Percentiles rank a stretch among this genome's conserved stretches.
Evolutionary conservation across 306 rosid genomes (phyloP).

Genomic region (Mucuna pruriens): DNA sequence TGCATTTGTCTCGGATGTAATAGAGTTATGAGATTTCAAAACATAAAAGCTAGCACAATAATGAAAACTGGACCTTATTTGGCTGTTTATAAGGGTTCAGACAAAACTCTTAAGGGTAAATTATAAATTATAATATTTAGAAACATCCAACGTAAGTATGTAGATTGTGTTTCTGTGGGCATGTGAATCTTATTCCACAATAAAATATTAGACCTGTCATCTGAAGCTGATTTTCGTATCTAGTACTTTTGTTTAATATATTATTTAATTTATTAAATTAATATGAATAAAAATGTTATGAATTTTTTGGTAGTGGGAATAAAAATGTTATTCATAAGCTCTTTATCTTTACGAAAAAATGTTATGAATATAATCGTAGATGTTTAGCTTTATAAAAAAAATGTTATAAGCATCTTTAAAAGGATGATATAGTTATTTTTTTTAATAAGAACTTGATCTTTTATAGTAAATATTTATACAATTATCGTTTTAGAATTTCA

Average conservation of each 20-base stretch:
- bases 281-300: background rate
- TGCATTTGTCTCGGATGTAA: background rate
- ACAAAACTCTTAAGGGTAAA: background rate
- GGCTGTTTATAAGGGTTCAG: constrained; percentile 32
- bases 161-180: constrained; percentile 34
- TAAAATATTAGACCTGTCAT: constrained; percentile 3
- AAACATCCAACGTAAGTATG: background rate
- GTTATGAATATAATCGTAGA: background rate
- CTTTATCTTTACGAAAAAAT: too few species aligned
- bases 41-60: constrained; percentile 1
- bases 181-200: constrained; percentile 33
- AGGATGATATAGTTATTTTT: background rate
- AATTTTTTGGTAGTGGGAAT: too few species aligned
- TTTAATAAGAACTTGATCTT: background rate
- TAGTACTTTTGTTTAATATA: background rate
- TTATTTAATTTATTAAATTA: constrained; percentile 24
- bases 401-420: too few species aligned
- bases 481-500: background rate
- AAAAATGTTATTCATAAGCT: too few species aligned
- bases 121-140: background rate
- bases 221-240: constrained; percentile 26
- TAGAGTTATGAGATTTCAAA: background rate
- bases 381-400: too few species aligned
- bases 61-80: constrained; percentile 5
- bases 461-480: too few species aligned